Base-by-base conservation (phyloP, 2,329 filamentous ascomycete species). In the Penicillium sp. region DNA sequence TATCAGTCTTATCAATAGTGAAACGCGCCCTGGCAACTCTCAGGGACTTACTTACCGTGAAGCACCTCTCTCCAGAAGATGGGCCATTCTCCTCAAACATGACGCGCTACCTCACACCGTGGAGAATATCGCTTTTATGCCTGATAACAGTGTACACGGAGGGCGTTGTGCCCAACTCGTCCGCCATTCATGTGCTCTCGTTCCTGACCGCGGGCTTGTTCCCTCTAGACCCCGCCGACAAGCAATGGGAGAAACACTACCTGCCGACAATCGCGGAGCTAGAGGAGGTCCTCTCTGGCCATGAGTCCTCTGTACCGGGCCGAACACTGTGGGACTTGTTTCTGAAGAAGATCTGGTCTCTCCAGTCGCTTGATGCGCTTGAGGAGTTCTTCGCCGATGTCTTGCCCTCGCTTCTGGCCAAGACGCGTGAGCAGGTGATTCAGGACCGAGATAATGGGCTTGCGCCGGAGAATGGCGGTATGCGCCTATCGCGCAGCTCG, bases 241-340 rank as follows among this genome's bases (percentile, higher is more conserved):
- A 54, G 25, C 51, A 55, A 45, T 58, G 53, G 48, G 47, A 57
- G 35, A 55, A 50, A 30, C 55, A 60, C 20, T 62, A 61, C 50
- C 52, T 63, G 9, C 55, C 68, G 11, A 58, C 64, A n/a, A 67
- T 74, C 28, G 45, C 62, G 15, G 70, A 70, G 39, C 69, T 80
- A 36, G 71, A 78, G 51, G 57, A 70, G 47, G 64, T 70, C 3
- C 65, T 76, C 4, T 64, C 68, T 15, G 39, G 45, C 21, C 71
- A 69, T 46, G 55, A 66, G 9, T 78, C 76, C 1, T 73, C 65
- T 7, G 69, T 87, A 41, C 85, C 88, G 0, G 88, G 88, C 2
- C 78, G 86, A 33, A 84, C 79, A n/a, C 69, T 96, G n/a, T 93
- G 90, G 81, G 89, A 97, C 59, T 71, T 85, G 2, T 87, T 96